Conservation (phyloP, 495 filamentous ascomycete genomes). For the Sphaerosporella brunnea region DNA sequence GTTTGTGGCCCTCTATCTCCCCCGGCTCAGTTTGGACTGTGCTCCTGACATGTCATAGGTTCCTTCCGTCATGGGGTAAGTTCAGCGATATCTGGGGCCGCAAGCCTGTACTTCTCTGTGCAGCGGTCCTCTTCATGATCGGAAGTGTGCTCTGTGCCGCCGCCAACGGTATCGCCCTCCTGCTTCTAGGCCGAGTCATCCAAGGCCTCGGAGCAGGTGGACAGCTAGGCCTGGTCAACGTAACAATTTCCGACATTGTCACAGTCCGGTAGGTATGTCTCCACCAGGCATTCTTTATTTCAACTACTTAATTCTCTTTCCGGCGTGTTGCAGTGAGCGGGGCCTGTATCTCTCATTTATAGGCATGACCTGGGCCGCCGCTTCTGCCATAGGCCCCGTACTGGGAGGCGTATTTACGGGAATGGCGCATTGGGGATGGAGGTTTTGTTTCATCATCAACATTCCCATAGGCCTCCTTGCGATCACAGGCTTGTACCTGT, state of each 20-base stretch:
- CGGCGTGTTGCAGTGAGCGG: conserved; percentile 33
- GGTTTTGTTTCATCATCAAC: conserved; percentile 51
- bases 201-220: conserved; percentile 79
- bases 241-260: conserved; percentile 53
- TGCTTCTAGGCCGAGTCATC: conserved; percentile 56
- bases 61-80: conserved; percentile 32
- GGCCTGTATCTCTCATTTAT: conserved; percentile 47
- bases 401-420: conserved; percentile 58
- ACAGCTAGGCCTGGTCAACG: conserved; percentile 61
- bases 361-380: conserved; percentile 54
- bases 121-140: conserved; percentile 53
- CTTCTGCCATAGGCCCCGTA: conserved; percentile 53
- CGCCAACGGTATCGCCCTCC: conserved; percentile 49
- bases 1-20: conserved; percentile 7
- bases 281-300: background rate
- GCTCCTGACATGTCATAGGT: conserved; percentile 10
- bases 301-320: background rate
- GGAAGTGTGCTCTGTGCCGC: conserved; percentile 48
- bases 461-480: conserved; percentile 59
- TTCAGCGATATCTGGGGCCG: conserved; percentile 64
- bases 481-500: conserved; percentile 46
- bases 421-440: conserved; percentile 35
- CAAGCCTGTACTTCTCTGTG: conserved; percentile 57
- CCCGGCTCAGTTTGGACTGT: conserved; percentile 4
- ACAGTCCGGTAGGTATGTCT: conserved; percentile 26